Evolutionary conservation across 805 yeast species (phyloP).

Genomic region (Candida pseudoglaebosa): DNA sequence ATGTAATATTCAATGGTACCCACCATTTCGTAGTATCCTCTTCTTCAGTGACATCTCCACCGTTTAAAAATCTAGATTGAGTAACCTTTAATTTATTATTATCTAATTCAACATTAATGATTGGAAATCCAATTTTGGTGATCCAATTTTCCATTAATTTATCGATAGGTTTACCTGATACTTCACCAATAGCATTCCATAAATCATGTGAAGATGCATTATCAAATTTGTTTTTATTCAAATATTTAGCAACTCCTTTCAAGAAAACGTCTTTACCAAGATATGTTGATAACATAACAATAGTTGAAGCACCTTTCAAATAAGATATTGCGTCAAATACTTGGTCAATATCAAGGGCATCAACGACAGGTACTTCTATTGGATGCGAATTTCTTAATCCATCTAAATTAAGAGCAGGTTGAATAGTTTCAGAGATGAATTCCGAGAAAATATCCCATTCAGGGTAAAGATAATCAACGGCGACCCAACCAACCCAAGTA

Average conservation of each 20-base stretch:
- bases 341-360: slow-evolving; percentile 77
- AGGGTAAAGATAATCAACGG: slow-evolving; percentile 67
- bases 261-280: slow-evolving; percentile 67
- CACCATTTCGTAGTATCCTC: slow-evolving; percentile 60
- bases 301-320: slow-evolving; percentile 74
- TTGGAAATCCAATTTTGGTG: slow-evolving; percentile 68
- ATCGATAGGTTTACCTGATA: slow-evolving; percentile 57
- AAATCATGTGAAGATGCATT: slow-evolving; percentile 74
- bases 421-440: slow-evolving; percentile 49
- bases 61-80: slow-evolving; percentile 60
- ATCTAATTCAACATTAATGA: slow-evolving; percentile 47
- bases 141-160: slow-evolving; percentile 70
- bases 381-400: slow-evolving; percentile 69
- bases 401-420: slow-evolving; percentile 50
- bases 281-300: slow-evolving; percentile 70
- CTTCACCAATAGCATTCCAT: slow-evolving; percentile 64
- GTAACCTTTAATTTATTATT: slow-evolving; percentile 35
- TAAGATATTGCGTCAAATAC: slow-evolving; percentile 81
- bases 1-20: slow-evolving; percentile 46
- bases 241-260: slow-evolving; percentile 68
- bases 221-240: slow-evolving; percentile 57
- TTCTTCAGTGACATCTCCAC: slow-evolving; percentile 56
- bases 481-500: slow-evolving; percentile 75
- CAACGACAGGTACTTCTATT: slow-evolving; percentile 73
- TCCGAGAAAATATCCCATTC: slow-evolving; percentile 74